Conservation (phyloP, 2,329 filamentous ascomycete species). For the Aspergillus cejpii region DNA sequence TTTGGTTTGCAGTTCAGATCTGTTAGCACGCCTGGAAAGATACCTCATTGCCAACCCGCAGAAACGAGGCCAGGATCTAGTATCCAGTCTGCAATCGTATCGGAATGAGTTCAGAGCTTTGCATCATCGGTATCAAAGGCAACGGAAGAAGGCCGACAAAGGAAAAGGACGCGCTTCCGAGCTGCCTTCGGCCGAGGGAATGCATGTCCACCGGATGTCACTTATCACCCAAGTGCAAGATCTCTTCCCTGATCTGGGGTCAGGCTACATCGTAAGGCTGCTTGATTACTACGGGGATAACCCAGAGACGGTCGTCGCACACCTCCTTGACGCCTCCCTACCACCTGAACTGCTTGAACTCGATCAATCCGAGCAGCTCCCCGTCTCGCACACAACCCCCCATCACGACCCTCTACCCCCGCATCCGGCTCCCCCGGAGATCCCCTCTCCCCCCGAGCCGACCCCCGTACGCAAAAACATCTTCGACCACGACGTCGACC, state of each 20-base stretch:
- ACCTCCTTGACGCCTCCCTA: conserved; percentile 71
- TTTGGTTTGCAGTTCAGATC: conserved; percentile 70
- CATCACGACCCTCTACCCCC: conserved; percentile 54
- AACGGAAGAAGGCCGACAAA: conserved; percentile 33
- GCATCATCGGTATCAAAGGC: conserved; percentile 40
- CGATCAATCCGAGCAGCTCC: conserved; percentile 56
- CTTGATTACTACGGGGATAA: conserved; percentile 73
- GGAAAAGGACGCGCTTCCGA: conserved; percentile 36
- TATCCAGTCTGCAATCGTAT: conserved; percentile 37
- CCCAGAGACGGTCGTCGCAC: conserved; percentile 70
- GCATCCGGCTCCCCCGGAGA: conserved; percentile 35
- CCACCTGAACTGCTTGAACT: conserved; percentile 59
- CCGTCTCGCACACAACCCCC: conserved; percentile 41
- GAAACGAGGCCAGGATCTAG: conserved; percentile 38
- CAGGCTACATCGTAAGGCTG: conserved; percentile 70
- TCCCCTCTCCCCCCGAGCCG: conserved; percentile 29
- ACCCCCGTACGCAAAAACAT: conserved; percentile 56
- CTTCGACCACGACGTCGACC: conserved; percentile 67
- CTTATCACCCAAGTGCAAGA: conserved; percentile 88
- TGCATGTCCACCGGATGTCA: conserved; percentile 76
- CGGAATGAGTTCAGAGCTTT: conserved; percentile 34
- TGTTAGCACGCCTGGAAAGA: conserved; percentile 48
- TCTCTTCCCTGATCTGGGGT: conserved; percentile 79
- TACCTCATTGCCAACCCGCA: conserved; percentile 31
- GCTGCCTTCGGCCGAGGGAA: conserved; percentile 35